These are phyloP conservation scores for Pestalotiopsis sp. DNA, from an alignment of 2,329 filamentous ascomycete species.

Conservation along the genomic window DNA sequence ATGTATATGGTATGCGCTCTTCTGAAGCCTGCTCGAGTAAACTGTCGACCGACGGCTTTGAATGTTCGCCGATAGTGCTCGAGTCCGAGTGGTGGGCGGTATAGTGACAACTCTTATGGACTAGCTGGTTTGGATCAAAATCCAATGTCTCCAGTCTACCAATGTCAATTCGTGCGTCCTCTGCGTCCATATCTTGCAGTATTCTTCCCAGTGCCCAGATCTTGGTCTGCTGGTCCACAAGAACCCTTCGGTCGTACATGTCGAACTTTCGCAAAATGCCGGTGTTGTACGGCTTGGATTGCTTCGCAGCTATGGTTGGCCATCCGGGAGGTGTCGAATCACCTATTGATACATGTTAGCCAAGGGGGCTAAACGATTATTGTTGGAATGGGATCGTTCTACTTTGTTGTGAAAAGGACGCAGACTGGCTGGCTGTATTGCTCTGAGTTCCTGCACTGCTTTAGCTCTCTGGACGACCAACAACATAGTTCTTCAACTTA, in stretches of 20 bases:
- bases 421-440: neutral
- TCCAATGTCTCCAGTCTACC: neutral
- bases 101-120: neutral
- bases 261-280: neutral
- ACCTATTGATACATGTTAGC: neutral
- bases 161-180: neutral
- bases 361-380: neutral
- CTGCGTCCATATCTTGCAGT: neutral
- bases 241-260: neutral
- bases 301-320: neutral
- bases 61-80: neutral
- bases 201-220: neutral
- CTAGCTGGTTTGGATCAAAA: neutral
- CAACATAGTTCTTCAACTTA: neutral
- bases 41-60: neutral
- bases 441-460: neutral
- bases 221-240: neutral
- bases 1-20: neutral
- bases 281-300: neutral
- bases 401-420: neutral
- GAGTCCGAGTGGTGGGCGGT: neutral
- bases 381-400: neutral
- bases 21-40: neutral
- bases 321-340: neutral
- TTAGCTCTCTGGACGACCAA: neutral